Evolutionary conservation across 495 filamentous ascomycete species (phyloP), one percentile per base, ranked within the genome.

Genomic region (Penicillium malachiteum): DNA sequence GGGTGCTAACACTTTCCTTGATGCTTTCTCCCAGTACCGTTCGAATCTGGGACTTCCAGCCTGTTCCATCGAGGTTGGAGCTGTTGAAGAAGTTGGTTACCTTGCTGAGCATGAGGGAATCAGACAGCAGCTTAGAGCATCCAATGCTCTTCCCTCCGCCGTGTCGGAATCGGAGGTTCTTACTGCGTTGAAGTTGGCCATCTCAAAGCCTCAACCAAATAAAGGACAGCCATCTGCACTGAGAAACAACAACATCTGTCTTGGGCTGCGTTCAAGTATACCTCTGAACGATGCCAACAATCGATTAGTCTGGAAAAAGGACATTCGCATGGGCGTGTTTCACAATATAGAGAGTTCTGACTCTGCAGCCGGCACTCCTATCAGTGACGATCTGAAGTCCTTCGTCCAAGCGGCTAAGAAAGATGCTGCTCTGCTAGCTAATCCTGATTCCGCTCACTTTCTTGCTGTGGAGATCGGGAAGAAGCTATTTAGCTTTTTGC

Each of bases 391-490:
- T 3, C 38, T 70, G 9, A 38, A 54, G n/a, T n/a, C 31, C 0
- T 65, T 67, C 33, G 40, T 69, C 0, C 14, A 40, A 12, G 16
- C 17, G 0, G 61, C 55, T 1, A 65, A 48, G 31, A 12, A 8
- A 0, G 54, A 63, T 35, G n/a, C 50, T 0, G 10, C 35, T 3
- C 8, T 61, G 5, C 49, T 67, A 6, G 14, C 14, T 4, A 13
- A 52, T 5, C n/a, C 44, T 7, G 52, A 52, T 0, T 54, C 54
- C 3, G 37, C 57, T 1, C 71, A 78, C 31, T 55, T 82, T 0
- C 68, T 81, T 14, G 66, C 73, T 1, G 63, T 69, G 0, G 78
- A 76, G 4, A 62, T 80, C 3, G 84, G 85, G 1, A 65, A 68
- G 14, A 68, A 63, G n/a, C 49, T 70, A 10, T 51, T 78, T 1